These are phyloP conservation scores for Phytophthora pini DNA, from an alignment of 352 stramenopile genomes.

Conservation along the genomic window DNA sequence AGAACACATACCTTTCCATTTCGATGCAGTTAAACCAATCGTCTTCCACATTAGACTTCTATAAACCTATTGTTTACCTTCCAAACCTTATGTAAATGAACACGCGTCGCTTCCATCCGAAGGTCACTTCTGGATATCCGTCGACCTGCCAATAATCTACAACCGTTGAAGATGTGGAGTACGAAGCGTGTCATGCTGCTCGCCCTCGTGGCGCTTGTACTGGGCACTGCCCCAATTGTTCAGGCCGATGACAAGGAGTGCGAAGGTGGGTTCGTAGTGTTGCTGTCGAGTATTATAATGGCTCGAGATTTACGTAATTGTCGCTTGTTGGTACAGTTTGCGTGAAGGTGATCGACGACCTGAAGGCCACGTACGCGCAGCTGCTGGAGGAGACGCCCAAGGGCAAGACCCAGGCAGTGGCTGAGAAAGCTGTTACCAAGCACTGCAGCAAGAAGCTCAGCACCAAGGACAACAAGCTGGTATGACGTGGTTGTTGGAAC, in stretches of 20 bases:
- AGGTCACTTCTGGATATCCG: slow-evolving; percentile 38
- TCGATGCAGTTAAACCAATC: slow-evolving; percentile 3
- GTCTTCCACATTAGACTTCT: background rate
- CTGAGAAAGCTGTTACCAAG: slow-evolving; percentile 86
- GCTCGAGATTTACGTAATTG: slow-evolving; percentile 1
- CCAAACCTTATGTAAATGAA: slow-evolving; percentile 8
- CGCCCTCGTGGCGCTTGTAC: slow-evolving; percentile 70
- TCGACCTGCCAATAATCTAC: slow-evolving; percentile 3
- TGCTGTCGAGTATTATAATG: background rate
- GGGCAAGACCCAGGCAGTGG: slow-evolving; percentile 77
- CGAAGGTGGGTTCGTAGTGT: slow-evolving; percentile 72
- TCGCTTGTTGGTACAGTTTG: slow-evolving; percentile 71
- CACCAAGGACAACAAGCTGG: slow-evolving; percentile 93
- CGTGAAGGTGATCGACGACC: slow-evolving; percentile 90
- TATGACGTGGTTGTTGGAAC: slow-evolving; percentile 21
- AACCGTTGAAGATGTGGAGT: slow-evolving; percentile 50
- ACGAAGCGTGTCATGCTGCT: slow-evolving; percentile 69
- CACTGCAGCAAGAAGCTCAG: slow-evolving; percentile 86
- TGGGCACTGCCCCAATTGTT: slow-evolving; percentile 37
- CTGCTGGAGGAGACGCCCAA: slow-evolving; percentile 79
- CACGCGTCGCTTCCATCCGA: slow-evolving; percentile 29
- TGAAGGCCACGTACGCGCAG: slow-evolving; percentile 77
- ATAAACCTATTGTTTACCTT: slow-evolving; percentile 3
- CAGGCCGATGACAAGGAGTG: slow-evolving; percentile 83
- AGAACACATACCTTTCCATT: slow-evolving; percentile 22